Base-by-base conservation (phyloP, 2,329 filamentous ascomycete genomes). In the Arthrinium puccinioides region DNA sequence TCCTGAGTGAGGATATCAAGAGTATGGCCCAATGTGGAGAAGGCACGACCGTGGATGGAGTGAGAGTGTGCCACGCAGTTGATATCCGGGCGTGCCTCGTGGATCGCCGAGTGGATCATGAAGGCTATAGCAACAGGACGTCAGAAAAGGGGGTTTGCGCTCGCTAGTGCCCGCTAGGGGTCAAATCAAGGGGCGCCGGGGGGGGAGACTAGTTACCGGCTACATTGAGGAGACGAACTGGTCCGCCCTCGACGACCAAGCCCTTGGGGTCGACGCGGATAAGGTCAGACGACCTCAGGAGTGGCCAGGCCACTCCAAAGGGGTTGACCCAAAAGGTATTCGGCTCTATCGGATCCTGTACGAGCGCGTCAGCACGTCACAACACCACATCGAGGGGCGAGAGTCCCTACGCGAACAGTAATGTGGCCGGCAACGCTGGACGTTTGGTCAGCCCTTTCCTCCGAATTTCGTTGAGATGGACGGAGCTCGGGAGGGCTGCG, bases 1-100 rank as follows among this genome's bases (percentile, higher is more conserved):
- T 30, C 76, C 57, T 74, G 79, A 24, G 74, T 82, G 36, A 81
- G 62, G 70, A 82, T 84, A 37, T 83, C 78, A 10, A 84, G 59
- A 6, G 66, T 64, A 41, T 71, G 72, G 7, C 79, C 79, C 16
- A 82, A 68, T 0, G 75, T 60, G 48, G 74, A 76, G 61, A 83
- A 82, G 9, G 78, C 70, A 10, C 61, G 53, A 19, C 72, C 73
- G 44, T 76, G 63, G n/a, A 73, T 56, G 32, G 62, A 68, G 48
- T 78, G 74, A 24, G 66, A 68, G 49, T 78, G 73, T 1, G 70
- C 70, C 0, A 71, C 74, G 41, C 70, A 73, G 4, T 64, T 53
- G 8, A 76, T 64, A 41, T 77, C 74, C 0, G 72, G 73, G 6
- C 74, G 59, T 0, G 72, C 72, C 11, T 60, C 51, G 48, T 77